Evolutionary conservation across 2,329 filamentous ascomycete species (phyloP), one percentile per base, ranked within the genome.

Genomic region (Thielaviopsis euricoi): DNA sequence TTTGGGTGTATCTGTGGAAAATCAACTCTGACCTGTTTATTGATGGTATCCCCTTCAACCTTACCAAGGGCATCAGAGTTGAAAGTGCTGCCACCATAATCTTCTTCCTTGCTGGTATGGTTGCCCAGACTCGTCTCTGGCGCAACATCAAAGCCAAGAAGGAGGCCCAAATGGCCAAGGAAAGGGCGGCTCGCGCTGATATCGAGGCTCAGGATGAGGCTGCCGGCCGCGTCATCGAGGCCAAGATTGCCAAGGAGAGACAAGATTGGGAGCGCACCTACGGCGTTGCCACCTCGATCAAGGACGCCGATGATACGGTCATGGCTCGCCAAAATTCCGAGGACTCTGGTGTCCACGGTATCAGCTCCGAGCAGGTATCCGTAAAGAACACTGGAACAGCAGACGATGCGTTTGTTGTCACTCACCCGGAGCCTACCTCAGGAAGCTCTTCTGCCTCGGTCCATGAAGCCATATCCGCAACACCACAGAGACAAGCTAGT

Each of bases 1-100:
- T 96, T 64, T 97, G 91, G 91, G 78, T 88, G 6, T 97, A 94
- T 67, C 76, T 95, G 43, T 97, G 91, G 91, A 74, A 73, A 52
- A 71, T 97, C 46, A 96, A 96, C 68, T 74, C 82, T 49, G 76
- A 86, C 55, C 73, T 89, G 0, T 97, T 97, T 65, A 71, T 89
- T 1, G 79, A 81, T 43, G 85, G 86, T 1, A 75, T 76, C 53
- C 89, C 86, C 0, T 97, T 95, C 67, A 91, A 91, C 0, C 73
- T 95, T 13, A 96, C 89, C 0, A 86, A 83, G 64, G 88, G 87
- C 2, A 93, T 96, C 58, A 81, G 82, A 46, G 90, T 93, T 15
- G 91, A 97, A 67, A 80, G 89, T 29, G 89, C 88, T 0, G 79
- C 81, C 1, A 86, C 86, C 23, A 71, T 95, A 56, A 78, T 96